Conservation (phyloP, 768 basidiomycete species). For the Rhodotorula kratochvilovae region DNA sequence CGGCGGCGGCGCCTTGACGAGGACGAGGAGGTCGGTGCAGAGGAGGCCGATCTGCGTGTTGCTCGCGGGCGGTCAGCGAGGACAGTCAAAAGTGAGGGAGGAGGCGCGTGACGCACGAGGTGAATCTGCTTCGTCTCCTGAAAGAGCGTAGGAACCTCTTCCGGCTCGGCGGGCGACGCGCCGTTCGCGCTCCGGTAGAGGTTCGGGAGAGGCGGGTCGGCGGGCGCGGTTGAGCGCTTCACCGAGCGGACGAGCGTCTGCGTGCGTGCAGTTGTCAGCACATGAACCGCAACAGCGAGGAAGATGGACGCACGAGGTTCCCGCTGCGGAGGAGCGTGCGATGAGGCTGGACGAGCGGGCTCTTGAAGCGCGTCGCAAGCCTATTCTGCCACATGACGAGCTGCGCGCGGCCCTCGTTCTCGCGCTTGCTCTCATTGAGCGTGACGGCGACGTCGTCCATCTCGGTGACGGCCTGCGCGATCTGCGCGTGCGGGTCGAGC, state of each 20-base stretch:
- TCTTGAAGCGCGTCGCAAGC: slow-evolving; percentile 87
- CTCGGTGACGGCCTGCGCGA: slow-evolving; percentile 78
- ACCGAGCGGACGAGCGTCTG: slow-evolving; percentile 27
- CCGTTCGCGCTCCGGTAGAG: neutral
- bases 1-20: slow-evolving; percentile 76
- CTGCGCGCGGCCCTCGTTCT: slow-evolving; percentile 83
- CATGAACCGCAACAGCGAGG: no score
- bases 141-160: slow-evolving; percentile 78
- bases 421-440: slow-evolving; percentile 98
- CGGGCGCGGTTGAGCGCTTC: slow-evolving; percentile 23
- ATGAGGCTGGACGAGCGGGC: slow-evolving; percentile 97
- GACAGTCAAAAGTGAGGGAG: neutral
- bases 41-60: slow-evolving; percentile 69
- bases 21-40: slow-evolving; percentile 87
- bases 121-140: slow-evolving; percentile 25
- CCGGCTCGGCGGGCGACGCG: slow-evolving; percentile 49
- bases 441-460: slow-evolving; percentile 83
- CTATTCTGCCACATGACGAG: slow-evolving; percentile 82
- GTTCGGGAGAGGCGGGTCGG: slow-evolving; percentile 39
- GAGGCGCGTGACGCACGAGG: slow-evolving; percentile 14
- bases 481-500: slow-evolving; percentile 65
- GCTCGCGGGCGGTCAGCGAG: slow-evolving; percentile 25
- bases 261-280: slow-evolving; percentile 73
- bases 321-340: slow-evolving; percentile 93
- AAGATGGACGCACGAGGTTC: slow-evolving; percentile 59